These are phyloP conservation scores for Wickerhamomyces silvicola DNA, from an alignment of 805 yeast species.

Conservation along the genomic window DNA sequence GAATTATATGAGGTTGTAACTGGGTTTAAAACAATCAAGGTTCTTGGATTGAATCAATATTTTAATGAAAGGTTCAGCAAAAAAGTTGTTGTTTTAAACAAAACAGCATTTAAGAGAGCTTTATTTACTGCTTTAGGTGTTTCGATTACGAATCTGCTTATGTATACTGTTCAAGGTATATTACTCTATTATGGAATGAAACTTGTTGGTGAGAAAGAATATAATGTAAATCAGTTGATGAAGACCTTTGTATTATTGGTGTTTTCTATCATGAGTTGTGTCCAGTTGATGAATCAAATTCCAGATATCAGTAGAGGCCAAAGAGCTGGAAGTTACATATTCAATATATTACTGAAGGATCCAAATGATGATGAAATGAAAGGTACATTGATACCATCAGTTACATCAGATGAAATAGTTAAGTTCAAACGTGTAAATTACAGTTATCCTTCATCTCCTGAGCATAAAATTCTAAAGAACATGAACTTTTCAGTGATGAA, in stretches of 20 bases:
- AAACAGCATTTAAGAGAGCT: slow-evolving; percentile 45
- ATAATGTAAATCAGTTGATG: slow-evolving; percentile 51
- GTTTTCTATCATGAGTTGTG: slow-evolving; percentile 64
- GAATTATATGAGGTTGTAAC: slow-evolving; percentile 43
- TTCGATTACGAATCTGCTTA: slow-evolving; percentile 47
- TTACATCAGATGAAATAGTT: slow-evolving; percentile 21
- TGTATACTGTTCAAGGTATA: slow-evolving; percentile 60
- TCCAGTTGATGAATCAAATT: slow-evolving; percentile 52
- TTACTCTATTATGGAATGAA: slow-evolving; percentile 75
- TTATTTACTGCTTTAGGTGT: slow-evolving; percentile 60
- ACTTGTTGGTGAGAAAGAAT: slow-evolving; percentile 54
- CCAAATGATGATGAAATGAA: slow-evolving; percentile 30
- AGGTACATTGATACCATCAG: slow-evolving; percentile 29
- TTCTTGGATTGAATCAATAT: slow-evolving; percentile 43
- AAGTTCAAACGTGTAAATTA: slow-evolving; percentile 42
- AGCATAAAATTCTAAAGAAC: slow-evolving; percentile 30
- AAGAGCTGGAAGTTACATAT: slow-evolving; percentile 55
- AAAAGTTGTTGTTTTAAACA: slow-evolving; percentile 26
- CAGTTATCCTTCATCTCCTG: slow-evolving; percentile 35
- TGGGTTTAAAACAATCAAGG: slow-evolving; percentile 59
- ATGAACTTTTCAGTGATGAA: slow-evolving; percentile 36
- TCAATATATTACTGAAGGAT: slow-evolving; percentile 31
- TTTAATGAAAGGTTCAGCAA: slow-evolving; percentile 36
- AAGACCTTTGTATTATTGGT: slow-evolving; percentile 66
- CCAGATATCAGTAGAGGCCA: slow-evolving; percentile 81